These are phyloP conservation scores for Cnidoscolus chayamansa DNA, from an alignment of 441 rosid species.

Conservation along the genomic window DNA sequence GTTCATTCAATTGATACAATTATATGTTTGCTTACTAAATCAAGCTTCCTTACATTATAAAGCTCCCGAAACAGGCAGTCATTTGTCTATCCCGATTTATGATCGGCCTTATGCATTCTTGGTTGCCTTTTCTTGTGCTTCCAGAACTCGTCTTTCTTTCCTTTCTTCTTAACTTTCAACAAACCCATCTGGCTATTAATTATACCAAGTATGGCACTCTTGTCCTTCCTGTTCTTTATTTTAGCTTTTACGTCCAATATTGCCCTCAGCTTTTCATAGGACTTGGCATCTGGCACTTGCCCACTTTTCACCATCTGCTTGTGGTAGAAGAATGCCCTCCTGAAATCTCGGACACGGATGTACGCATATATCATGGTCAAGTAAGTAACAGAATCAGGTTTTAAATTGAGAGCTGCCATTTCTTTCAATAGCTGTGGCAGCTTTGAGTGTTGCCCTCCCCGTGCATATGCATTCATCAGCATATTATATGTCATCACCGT, in stretches of 20 bases:
- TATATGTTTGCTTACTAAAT: no score
- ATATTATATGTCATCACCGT: constrained; percentile 81
- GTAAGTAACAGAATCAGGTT: constrained; percentile 80
- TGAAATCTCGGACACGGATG: constrained; percentile 79
- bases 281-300: constrained; percentile 68
- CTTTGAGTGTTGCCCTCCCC: constrained; percentile 75
- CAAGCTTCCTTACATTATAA: constrained; percentile 4
- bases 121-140: constrained; percentile 51
- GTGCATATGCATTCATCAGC: constrained; percentile 89
- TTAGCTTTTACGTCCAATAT: constrained; percentile 74
- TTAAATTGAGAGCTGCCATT: constrained; percentile 58
- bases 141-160: constrained; percentile 92
- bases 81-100: constrained; percentile 2
- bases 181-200: constrained; percentile 65
- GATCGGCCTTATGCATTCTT: constrained; percentile 22
- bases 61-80: constrained; percentile 7
- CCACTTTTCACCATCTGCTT: constrained; percentile 81
- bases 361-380: constrained; percentile 85
- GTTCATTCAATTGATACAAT: no score
- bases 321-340: constrained; percentile 82
- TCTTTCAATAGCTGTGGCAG: constrained; percentile 83
- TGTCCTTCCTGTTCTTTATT: constrained; percentile 60
- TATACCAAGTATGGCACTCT: constrained; percentile 76
- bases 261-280: constrained; percentile 75
- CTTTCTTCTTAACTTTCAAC: constrained; percentile 50